phyloP scores from a whole-genome alignment of 2,329 filamentous ascomycete species.

The Neofusicoccum sp. region DNA sequence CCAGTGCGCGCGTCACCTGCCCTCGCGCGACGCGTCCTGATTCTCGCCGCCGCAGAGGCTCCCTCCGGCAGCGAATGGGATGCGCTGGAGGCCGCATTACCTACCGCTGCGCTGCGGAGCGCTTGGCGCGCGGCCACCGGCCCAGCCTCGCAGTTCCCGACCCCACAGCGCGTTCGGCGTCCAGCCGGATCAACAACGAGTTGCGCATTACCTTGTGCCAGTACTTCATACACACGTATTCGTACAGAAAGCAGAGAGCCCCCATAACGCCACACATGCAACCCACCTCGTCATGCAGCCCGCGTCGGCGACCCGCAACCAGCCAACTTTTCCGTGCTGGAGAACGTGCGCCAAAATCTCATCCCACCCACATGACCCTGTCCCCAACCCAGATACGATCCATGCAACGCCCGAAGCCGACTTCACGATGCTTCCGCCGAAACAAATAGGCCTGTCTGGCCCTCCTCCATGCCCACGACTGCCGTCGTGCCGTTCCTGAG shows the following conservation, averaged over 20 bases:
- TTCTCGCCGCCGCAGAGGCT: not conserved
- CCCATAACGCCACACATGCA: constrained; percentile 14
- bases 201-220: constrained; percentile 1
- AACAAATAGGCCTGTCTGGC: constrained; percentile 31
- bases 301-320: not conserved
- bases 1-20: not conserved
- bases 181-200: not conserved
- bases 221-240: constrained; percentile 5
- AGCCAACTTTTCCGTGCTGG: not conserved
- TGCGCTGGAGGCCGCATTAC: not conserved
- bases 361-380: constrained; percentile 17
- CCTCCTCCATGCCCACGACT: constrained; percentile 67
- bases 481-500: constrained; percentile 76
- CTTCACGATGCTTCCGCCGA: constrained; percentile 17
- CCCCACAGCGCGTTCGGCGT: constrained; percentile 10
- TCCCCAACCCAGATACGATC: constrained; percentile 14
- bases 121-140: constrained; percentile 7
- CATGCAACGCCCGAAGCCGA: constrained; percentile 1
- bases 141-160: constrained; percentile 6
- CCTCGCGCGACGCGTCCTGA: constrained; percentile 6
- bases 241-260: constrained; percentile 17
- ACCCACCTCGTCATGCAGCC: not conserved
- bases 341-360: constrained; percentile 18
- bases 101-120: not conserved
- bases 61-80: constrained; percentile 1